Conservation (phyloP, 768 basidiomycete genomes). For the Tulasnella sp. region DNA sequence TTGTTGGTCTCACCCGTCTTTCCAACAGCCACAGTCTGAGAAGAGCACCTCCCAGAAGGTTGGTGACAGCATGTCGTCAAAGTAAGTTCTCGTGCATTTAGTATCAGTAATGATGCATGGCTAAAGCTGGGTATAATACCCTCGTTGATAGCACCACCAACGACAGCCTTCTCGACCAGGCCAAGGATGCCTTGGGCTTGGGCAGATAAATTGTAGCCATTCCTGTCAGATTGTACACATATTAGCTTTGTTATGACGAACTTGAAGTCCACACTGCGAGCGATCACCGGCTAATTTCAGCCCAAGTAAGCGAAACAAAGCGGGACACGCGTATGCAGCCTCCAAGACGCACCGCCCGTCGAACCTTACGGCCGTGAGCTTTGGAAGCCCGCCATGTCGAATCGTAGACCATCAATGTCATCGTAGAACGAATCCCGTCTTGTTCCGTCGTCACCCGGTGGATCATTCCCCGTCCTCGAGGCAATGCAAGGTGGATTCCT, state of each 20-base stretch:
- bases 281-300: no score
- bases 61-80: slow-evolving; percentile 34
- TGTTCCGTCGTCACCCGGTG: not conserved
- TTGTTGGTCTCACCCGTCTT: not conserved
- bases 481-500: not conserved
- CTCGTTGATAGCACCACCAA: slow-evolving; percentile 3
- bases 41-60: slow-evolving; percentile 46
- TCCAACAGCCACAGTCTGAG: slow-evolving; percentile 30
- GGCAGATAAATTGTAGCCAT: slow-evolving; percentile 25
- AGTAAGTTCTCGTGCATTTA: not conserved
- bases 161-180: slow-evolving; percentile 38
- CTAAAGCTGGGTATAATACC: not conserved
- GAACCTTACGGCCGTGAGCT: not conserved
- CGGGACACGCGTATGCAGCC: no score
- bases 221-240: not conserved
- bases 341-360: no score
- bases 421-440: not conserved
- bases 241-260: not conserved
- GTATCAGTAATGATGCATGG: not conserved
- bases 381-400: not conserved
- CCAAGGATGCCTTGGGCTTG: slow-evolving; percentile 47
- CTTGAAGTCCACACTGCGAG: not conserved
- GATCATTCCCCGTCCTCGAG: not conserved
- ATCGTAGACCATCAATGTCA: not conserved
- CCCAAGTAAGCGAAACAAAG: no score